A percentile compares a stretch with the other conserved stretches of the same genome.
phyloP scores from a whole-genome alignment of 768 basidiomycete genomes.

The Pulveroboletus sp. region DNA sequence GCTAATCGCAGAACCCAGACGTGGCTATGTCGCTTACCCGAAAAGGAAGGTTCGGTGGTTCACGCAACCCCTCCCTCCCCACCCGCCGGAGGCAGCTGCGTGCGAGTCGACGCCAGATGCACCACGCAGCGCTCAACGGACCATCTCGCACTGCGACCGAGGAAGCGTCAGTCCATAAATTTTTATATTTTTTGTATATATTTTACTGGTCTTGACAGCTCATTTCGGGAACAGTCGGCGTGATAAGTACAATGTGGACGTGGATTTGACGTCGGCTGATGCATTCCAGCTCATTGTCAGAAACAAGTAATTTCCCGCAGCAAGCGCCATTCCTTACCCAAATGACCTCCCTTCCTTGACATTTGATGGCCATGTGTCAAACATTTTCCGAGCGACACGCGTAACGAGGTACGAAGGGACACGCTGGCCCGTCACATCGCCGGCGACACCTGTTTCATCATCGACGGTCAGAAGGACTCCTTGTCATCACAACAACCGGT shows the following conservation, averaged over 20 bases:
- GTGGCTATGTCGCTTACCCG: constrained; percentile 13
- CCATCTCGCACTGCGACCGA: not conserved
- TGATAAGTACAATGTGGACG: constrained; percentile 9
- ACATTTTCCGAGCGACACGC: constrained; percentile 11
- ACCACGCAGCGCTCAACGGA: not conserved
- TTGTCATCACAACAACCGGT: constrained; percentile 13
- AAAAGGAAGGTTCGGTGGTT: constrained; percentile 33
- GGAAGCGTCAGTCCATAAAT: not conserved
- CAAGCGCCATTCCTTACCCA: constrained; percentile 2
- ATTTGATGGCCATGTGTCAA: constrained; percentile 27
- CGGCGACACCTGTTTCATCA: constrained; percentile 24
- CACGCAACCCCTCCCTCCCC: not conserved
- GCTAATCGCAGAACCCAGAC: constrained; percentile 19
- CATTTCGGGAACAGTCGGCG: constrained; percentile 14
- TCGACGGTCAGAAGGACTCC: constrained; percentile 11
- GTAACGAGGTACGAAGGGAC: constrained; percentile 19
- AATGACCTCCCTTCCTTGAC: constrained; percentile 16
- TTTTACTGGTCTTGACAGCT: constrained; percentile 17
- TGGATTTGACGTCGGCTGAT: constrained; percentile 24
- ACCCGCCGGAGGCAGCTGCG: no score
- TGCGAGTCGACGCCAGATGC: no score
- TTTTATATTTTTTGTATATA: no score
- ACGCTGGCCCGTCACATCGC: constrained; percentile 8
- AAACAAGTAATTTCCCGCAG: constrained; percentile 10
- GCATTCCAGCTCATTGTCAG: constrained; percentile 25